phyloP scores from a whole-genome alignment of 2,329 filamentous ascomycete species.

The Fusarium chlamydosporum region DNA sequence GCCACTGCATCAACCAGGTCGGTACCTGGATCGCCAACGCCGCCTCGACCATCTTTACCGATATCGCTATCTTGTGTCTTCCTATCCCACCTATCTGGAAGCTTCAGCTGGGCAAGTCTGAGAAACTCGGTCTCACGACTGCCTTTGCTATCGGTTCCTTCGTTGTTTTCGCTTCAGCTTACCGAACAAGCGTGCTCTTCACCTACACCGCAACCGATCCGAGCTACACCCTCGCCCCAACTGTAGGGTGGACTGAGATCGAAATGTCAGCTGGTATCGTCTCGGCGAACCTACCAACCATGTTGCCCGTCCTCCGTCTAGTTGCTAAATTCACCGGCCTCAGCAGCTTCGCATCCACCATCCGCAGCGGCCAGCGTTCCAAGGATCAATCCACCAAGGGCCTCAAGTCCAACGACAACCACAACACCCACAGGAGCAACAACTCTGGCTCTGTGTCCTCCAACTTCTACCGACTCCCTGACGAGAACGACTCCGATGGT shows the following conservation, averaged over 20 bases:
- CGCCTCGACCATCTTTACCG: conserved; percentile 62
- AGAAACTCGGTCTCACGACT: conserved; percentile 61
- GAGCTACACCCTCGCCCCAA: conserved; percentile 62
- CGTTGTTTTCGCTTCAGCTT: conserved; percentile 64
- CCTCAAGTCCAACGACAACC: conserved; percentile 25
- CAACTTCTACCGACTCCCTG: conserved; percentile 54
- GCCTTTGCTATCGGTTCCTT: conserved; percentile 63
- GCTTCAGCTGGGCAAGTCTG: conserved; percentile 57
- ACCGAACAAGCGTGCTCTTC: conserved; percentile 64
- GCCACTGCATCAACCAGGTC: conserved; percentile 64
- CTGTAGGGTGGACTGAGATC: conserved; percentile 64
- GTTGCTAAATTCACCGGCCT: conserved; percentile 59
- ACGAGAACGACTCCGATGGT: conserved; percentile 51
- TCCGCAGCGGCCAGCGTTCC: conserved; percentile 44
- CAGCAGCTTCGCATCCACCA: conserved; percentile 45
- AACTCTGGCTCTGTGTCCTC: conserved; percentile 36
- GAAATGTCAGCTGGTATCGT: conserved; percentile 66
- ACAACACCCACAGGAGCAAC: conserved; percentile 2
- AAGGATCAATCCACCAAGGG: conserved; percentile 44
- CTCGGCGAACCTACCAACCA: conserved; percentile 67
- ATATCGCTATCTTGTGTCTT: conserved; percentile 61
- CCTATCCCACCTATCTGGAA: conserved; percentile 63
- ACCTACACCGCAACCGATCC: conserved; percentile 59
- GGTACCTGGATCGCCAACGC: conserved; percentile 66
- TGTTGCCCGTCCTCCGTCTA: conserved; percentile 61